phyloP scores from a whole-genome alignment of 202 grass and related monocot species.

The Panicum hallii region DNA sequence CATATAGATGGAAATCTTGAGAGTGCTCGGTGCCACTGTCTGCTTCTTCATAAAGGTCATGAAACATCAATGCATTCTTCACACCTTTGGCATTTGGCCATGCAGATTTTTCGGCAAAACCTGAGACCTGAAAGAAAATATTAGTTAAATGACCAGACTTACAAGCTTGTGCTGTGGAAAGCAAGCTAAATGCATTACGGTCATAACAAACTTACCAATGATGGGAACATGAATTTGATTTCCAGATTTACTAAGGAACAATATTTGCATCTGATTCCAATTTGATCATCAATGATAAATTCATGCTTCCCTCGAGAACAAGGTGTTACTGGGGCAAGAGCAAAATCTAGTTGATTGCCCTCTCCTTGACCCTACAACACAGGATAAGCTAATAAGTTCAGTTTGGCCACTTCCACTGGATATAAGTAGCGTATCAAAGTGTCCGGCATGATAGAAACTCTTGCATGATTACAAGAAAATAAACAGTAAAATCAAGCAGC shows the following conservation, averaged over 20 bases:
- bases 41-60: constrained; percentile 63
- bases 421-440: constrained; percentile 24
- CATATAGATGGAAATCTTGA: constrained; percentile 52
- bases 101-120: constrained; percentile 57
- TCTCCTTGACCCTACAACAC: constrained; percentile 54
- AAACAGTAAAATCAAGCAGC: constrained; percentile 29
- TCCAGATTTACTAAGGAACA: constrained; percentile 84
- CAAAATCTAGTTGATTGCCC: constrained; percentile 41
- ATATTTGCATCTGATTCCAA: constrained; percentile 84
- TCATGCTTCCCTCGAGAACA: constrained; percentile 76
- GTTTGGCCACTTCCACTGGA: constrained; percentile 18
- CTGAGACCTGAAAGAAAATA: constrained; percentile 56
- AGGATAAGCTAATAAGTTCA: constrained; percentile 37
- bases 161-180: constrained; percentile 1
- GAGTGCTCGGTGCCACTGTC: constrained; percentile 38
- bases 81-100: constrained; percentile 51
- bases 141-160: constrained; percentile 38
- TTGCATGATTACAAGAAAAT: constrained; percentile 19
- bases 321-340: constrained; percentile 44
- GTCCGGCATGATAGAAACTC: background rate
- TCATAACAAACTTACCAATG: constrained; percentile 60
- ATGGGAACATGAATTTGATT: constrained; percentile 80
- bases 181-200: background rate
- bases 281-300: constrained; percentile 84
- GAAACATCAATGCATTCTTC: constrained; percentile 57